Percentiles rank a stretch among this genome's conserved stretches.
These are phyloP conservation scores for Aspergillus calidoustus DNA, from an alignment of 2,329 filamentous ascomycete species.

Conservation along the genomic window DNA sequence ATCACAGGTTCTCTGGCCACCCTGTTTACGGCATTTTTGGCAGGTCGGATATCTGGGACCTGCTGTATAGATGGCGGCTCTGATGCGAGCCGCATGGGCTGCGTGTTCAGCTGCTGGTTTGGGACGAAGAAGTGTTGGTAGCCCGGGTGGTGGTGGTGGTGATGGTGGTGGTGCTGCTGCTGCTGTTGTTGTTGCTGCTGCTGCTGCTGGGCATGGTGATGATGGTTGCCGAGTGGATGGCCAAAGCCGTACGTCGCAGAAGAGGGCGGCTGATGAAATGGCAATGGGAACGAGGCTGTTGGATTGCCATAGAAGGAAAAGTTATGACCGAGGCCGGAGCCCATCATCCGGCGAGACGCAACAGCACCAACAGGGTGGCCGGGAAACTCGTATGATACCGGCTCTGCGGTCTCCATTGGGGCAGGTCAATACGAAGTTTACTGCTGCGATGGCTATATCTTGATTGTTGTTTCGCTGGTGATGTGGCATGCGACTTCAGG, in stretches of 20 bases:
- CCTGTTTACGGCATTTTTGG: constrained; percentile 42
- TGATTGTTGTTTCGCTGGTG: background rate
- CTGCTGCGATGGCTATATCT: background rate
- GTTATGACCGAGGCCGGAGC: constrained; percentile 37
- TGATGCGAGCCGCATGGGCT: constrained; percentile 35
- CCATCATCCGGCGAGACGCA: constrained; percentile 44
- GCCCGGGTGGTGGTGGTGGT: constrained; percentile 28
- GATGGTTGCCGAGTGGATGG: constrained; percentile 38
- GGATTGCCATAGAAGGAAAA: constrained; percentile 45
- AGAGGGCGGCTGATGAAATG: constrained; percentile 40
- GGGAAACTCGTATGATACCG: constrained; percentile 46
- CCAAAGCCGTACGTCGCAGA: constrained; percentile 37
- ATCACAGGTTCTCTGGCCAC: constrained; percentile 27
- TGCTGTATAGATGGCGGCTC: constrained; percentile 39
- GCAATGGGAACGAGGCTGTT: constrained; percentile 42
- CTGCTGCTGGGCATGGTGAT: constrained; percentile 25
- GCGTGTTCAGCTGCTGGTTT: constrained; percentile 30
- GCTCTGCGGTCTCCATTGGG: constrained; percentile 47
- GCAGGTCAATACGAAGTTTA: background rate
- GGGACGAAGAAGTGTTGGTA: constrained; percentile 43
- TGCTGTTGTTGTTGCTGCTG: constrained; percentile 11
- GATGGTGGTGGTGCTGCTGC: constrained; percentile 17
- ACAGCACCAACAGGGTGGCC: constrained; percentile 42
- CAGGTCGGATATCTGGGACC: constrained; percentile 43
- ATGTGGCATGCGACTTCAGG: background rate